These are phyloP conservation scores for Tephrocybe rancida DNA, from an alignment of 768 basidiomycete species.

Conservation along the genomic window DNA sequence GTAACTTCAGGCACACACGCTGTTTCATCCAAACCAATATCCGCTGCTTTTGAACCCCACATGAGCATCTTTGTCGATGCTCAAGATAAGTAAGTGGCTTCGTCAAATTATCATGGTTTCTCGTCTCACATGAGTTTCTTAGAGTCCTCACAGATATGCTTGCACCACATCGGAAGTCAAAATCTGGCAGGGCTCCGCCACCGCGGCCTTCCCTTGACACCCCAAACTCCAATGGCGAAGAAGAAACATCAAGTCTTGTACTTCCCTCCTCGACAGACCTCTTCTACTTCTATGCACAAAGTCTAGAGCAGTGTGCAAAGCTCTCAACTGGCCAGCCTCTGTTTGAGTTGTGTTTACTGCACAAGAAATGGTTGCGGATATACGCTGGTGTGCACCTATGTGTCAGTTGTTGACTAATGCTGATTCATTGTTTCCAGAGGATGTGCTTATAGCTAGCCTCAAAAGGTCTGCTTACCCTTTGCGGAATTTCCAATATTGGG, in stretches of 20 bases:
- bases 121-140: not conserved
- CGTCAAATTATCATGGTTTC: not conserved
- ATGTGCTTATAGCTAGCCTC: conserved; percentile 73
- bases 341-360: conserved; percentile 77
- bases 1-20: conserved; percentile 50
- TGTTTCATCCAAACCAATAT: conserved; percentile 68
- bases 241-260: conserved; percentile 60
- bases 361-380: conserved; percentile 92
- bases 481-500: not conserved
- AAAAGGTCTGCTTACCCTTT: conserved; percentile 55
- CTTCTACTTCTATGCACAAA: conserved; percentile 97
- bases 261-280: conserved; percentile 94
- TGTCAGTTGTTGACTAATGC: not conserved
- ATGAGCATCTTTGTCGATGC: conserved; percentile 95
- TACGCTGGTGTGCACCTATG: conserved; percentile 72
- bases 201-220: conserved; percentile 72
- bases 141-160: conserved; percentile 93
- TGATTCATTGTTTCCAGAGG: conserved; percentile 56
- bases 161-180: conserved; percentile 67
- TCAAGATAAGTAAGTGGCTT: conserved; percentile 78
- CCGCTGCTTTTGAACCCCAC: conserved; percentile 90
- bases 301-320: conserved; percentile 91
- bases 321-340: conserved; percentile 84
- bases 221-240: conserved; percentile 41
- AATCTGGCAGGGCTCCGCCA: conserved; percentile 35